Evolutionary conservation across 345 rosid species (phyloP), one percentile per base, ranked within the genome.

Genomic region (Citropsis articulata): DNA sequence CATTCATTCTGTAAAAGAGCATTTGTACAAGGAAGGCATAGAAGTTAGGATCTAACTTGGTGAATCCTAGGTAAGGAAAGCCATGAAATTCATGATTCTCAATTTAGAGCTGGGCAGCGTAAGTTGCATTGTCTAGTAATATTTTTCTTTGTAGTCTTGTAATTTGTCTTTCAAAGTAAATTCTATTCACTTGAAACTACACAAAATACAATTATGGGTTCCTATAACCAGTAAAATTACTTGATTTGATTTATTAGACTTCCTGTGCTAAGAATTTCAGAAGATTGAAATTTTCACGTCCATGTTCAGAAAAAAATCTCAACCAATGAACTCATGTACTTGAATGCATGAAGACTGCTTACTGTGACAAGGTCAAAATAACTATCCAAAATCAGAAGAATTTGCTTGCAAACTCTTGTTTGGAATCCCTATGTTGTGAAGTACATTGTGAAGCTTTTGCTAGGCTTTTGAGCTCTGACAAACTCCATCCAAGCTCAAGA

Each of bases 1-100:
- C 1, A 84, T 96, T 82, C 89, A 79, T 27, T 48, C 84, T 30
- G 99, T 94, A 53, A 96, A 96, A 83, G 95, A 83, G 83, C 95
- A 91, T 85, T 86, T 94, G 81, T 74, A 81, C 76, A 84, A 90
- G 48, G 85, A 85, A 79, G 88, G 89, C 81, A 86, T 90, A 63
- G 98, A 96, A 83, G 95, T 94, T 18, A 87, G 99, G 85, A 79
- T 89, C 72, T 90, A 80, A 86, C n/a, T 21, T 0, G 9, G 27
- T 62, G 24, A 63, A 28, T 27, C 24, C 19, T 60, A 50, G 42
- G 38, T 40, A 60, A 19, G n/a, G 56, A 56, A 53, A 71, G 36
- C 36, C 27, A 28, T 33, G 45, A 22, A n/a, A 56, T 72, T 12
- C 16, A 35, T 42, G 22, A 14, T 24, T 27, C 2, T 8, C n/a